Evolutionary conservation across 75 land plant species (phyloP).

Genomic region (Ceratopteris richardii): DNA sequence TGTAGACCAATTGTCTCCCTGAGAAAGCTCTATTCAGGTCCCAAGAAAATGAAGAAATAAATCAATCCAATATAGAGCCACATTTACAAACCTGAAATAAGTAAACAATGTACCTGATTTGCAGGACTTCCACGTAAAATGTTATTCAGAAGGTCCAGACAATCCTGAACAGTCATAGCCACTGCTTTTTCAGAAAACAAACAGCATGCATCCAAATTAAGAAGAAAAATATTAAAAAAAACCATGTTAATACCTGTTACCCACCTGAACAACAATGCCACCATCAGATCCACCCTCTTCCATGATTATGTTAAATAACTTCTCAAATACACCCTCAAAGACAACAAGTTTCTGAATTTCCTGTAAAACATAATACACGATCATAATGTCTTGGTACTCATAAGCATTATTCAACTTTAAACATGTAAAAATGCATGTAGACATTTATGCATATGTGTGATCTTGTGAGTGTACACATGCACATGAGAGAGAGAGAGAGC

Average conservation of each 20-base stretch:
- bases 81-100: neutral
- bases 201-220: slow-evolving; percentile 8
- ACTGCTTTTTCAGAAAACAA: too few relatives aligned
- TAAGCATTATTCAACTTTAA: neutral
- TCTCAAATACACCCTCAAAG: slow-evolving; percentile 98
- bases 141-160: slow-evolving; percentile 92
- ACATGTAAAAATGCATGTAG: too few relatives aligned
- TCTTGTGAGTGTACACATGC: too few relatives aligned
- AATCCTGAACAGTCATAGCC: slow-evolving; percentile 59
- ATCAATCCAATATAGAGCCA: too few relatives aligned
- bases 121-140: slow-evolving; percentile 80
- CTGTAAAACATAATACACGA: too few relatives aligned
- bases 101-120: slow-evolving; percentile 64
- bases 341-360: slow-evolving; percentile 99
- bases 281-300: slow-evolving; percentile 99
- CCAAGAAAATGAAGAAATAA: neutral
- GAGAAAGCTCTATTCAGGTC: slow-evolving; percentile 44
- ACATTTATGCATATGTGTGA: too few relatives aligned
- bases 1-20: slow-evolving; percentile 88
- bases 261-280: slow-evolving; percentile 99
- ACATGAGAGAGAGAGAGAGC: too few relatives aligned
- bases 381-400: neutral
- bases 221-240: neutral
- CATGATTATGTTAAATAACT: slow-evolving; percentile 83
- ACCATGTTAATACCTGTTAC: neutral